These are phyloP conservation scores for Lipomyces spencermartinsiae DNA, from an alignment of 805 yeast genomes.

Conservation along the genomic window DNA sequence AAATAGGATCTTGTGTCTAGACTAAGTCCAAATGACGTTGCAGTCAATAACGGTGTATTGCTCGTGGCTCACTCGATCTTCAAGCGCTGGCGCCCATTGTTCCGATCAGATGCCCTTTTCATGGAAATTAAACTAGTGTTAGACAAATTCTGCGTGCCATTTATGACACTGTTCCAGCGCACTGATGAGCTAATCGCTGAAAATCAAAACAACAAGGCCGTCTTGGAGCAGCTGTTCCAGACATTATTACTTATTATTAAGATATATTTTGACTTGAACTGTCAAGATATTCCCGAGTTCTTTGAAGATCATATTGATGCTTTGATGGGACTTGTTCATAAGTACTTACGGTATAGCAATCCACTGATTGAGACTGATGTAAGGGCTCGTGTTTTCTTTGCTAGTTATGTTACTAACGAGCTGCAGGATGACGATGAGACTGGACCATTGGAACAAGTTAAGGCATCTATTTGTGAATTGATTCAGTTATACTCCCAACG, in stretches of 20 bases:
- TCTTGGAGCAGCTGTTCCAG: conserved; percentile 65
- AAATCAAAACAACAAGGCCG: conserved; percentile 54
- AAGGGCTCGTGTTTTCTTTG: neutral
- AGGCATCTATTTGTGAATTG: conserved; percentile 83
- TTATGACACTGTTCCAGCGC: conserved; percentile 66
- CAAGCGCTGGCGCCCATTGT: conserved; percentile 94
- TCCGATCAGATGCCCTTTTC: conserved; percentile 87
- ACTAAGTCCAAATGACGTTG: conserved; percentile 69
- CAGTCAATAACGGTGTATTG: conserved; percentile 81
- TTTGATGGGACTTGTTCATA: conserved; percentile 83
- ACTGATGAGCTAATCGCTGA: conserved; percentile 70
- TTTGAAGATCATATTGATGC: conserved; percentile 85
- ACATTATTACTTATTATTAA: conserved; percentile 74
- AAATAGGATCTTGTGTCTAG: conserved; percentile 62
- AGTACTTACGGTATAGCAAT: conserved; percentile 71
- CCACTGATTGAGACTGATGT: conserved; percentile 57
- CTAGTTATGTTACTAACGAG: neutral
- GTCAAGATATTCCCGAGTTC: conserved; percentile 98
- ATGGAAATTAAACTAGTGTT: conserved; percentile 86
- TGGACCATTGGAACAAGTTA: conserved; percentile 71
- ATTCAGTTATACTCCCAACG: conserved; percentile 85
- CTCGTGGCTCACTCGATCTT: conserved; percentile 94
- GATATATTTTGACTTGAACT: conserved; percentile 89
- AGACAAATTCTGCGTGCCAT: conserved; percentile 81
- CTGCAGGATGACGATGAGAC: conserved; percentile 59